Base-by-base conservation (phyloP, 805 yeast genomes). In the Candida tibetensis region DNA sequence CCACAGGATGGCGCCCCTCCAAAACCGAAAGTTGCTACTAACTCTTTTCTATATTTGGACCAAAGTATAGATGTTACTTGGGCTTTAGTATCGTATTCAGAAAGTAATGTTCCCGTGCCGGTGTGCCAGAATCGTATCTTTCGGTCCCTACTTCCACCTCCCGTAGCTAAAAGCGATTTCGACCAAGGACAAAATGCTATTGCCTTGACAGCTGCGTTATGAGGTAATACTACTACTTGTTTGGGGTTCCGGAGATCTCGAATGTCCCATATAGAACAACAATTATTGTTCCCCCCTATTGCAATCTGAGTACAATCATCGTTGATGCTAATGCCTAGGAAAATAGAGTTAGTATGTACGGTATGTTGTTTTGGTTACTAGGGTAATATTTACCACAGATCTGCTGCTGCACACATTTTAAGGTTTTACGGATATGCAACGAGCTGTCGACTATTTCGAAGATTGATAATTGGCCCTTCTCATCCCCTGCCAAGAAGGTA, bases 181-280 rank as follows among this genome's bases (percentile, higher is more conserved):
- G 87, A 73, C 96, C 96, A 89, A 0, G 97, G 97, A 55, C 96
- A 90, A 51, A 77, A 90, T 3, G 91, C 84, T 31, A 90, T 66
- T 0, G 96, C 97, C 50, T 89, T 89, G 0, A 90, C 90, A 0
- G 97, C 97, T 1, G 96, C 95, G 2, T 68, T 64, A 52, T 90
- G 97, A 1, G 72, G 76, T 36, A 89, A 64, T 7, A 60, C 55
- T 52, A 71, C 77, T 42, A 64, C 59, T 33, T 76, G 49, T 16
- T 38, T 51, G 7, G 91, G 84, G 9, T 25, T 28, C 4, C 12
- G 4, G 4, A 22, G 29, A 0, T 53, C 38, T 3, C 44, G 30
- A 15, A 85, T 71, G 47, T 84, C 79, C 95, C 95, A 89, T 2
- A 90, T 65, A 0, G 85, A 72, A 41, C 91, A 85, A 13, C 77